Evolutionary conservation across 1,284 basidiomycete genomes (phyloP), one percentile per base, ranked within the genome.

Genomic region (Fomitopsis betulina): DNA sequence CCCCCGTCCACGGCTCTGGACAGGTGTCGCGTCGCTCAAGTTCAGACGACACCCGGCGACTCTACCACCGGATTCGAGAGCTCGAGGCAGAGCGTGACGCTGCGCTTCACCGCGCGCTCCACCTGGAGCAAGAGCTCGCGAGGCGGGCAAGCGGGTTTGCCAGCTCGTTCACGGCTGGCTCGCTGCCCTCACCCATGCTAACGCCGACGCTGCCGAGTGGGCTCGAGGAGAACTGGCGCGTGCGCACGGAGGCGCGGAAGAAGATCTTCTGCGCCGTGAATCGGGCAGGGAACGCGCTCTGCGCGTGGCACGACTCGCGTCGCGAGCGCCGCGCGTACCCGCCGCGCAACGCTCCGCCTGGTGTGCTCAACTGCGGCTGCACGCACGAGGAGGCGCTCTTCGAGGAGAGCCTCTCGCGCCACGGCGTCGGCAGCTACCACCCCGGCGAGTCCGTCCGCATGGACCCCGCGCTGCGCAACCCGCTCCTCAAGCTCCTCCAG

Each of bases 271-370:
- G 92, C 69, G 89, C 91, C 1, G 75, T 89, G 35, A 93, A 93
- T 71, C 83, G 91, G 47, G 90, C 91, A 0, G 91, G 90, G 23
- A 93, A 93, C 63, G 89, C 90, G 2, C 80, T 93, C 32, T 93
- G 90, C 69, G 86, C 91, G 4, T 93, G 91, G 91, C 91, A 93
- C 67, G 90, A 93, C 70, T 89, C 90, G 2, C 80, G 91, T 38
- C 82, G 91, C 40, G 91, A 93, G 72, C 84, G 91, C 42, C 82
- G 91, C 7, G 78, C 79, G 0, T 84, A 81, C 65, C 88, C 91
- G 4, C 90, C 91, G n/a, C 83, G 91, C 51, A 87, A 87, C 77
- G 91, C 90, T 2, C 90, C 90, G 10, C 73, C 76, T 0, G 87
- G 89, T 15, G 80, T 81, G 62, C 82, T 93, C 59, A 93, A 93